phyloP scores from a whole-genome alignment of 768 basidiomycete species.

The Xerocomellus chrysenteron region DNA sequence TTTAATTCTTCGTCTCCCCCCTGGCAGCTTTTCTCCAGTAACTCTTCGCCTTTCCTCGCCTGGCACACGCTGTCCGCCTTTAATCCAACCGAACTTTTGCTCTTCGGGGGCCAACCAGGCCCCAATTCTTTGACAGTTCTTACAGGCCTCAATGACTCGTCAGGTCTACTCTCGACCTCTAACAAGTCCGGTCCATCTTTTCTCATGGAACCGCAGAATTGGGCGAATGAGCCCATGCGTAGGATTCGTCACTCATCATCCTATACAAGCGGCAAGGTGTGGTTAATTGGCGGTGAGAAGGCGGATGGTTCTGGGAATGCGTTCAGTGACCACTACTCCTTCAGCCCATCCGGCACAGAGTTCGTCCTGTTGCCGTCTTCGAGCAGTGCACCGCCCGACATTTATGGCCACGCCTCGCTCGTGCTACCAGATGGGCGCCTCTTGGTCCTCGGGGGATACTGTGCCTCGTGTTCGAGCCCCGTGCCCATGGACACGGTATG shows the following conservation, averaged over 20 bases:
- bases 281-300: conserved; percentile 76
- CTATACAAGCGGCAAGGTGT: conserved; percentile 52
- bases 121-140: conserved; percentile 53
- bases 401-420: conserved; percentile 72
- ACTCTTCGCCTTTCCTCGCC: conserved; percentile 58
- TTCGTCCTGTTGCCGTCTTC: conserved; percentile 58
- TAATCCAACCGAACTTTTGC: conserved; percentile 50
- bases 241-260: conserved; percentile 75
- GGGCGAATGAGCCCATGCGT: conserved; percentile 68
- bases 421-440: conserved; percentile 69
- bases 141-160: conserved; percentile 59
- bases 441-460: conserved; percentile 74
- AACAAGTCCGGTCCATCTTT: conserved; percentile 43
- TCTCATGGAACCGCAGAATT: conserved; percentile 45
- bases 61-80: conserved; percentile 80
- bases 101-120: conserved; percentile 78
- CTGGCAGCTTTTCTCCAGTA: conserved; percentile 58
- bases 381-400: conserved; percentile 55
- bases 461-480: conserved; percentile 44
- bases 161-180: conserved; percentile 50
- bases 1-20: conserved; percentile 66
- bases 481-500: conserved; percentile 61
- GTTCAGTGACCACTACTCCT: conserved; percentile 65
- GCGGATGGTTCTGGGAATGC: conserved; percentile 72
- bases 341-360: conserved; percentile 45